A percentile compares a stretch with the other conserved stretches of the same genome.
Conservation (phyloP, 139 green algal species). For the Monoraphidium neglectum region DNA sequence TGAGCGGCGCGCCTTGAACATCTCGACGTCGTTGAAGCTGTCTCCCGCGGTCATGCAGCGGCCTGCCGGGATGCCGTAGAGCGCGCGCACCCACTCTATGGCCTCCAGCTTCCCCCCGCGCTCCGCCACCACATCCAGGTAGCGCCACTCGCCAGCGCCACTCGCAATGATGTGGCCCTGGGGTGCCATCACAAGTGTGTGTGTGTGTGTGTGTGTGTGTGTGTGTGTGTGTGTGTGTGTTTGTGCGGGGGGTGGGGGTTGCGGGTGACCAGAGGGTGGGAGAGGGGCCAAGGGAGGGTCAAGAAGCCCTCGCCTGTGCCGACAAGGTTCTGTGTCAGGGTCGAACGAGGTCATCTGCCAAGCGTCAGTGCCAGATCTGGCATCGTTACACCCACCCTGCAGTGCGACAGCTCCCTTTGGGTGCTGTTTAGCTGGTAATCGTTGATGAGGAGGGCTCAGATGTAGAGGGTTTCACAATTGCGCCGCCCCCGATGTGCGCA, state of each 20-base stretch:
- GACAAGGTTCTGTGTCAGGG: too few relatives aligned
- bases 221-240: background rate
- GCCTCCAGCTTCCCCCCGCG: constrained; percentile 76
- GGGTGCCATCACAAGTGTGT: background rate
- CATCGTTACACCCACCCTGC: too few relatives aligned
- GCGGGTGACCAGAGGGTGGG: too few relatives aligned
- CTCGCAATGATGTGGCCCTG: constrained; percentile 66
- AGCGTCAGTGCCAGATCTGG: too few relatives aligned
- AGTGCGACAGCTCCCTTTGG: too few relatives aligned
- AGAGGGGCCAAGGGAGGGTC: too few relatives aligned
- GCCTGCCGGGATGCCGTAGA: constrained; percentile 59
- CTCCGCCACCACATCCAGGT: constrained; percentile 70
- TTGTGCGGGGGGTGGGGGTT: background rate
- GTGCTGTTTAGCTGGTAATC: too few relatives aligned
- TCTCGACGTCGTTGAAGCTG: constrained; percentile 83
- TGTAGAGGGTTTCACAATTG: too few relatives aligned
- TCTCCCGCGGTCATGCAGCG: constrained; percentile 80
- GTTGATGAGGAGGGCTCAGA: too few relatives aligned
- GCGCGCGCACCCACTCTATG: constrained; percentile 68
- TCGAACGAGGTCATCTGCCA: too few relatives aligned
- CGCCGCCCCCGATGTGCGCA: background rate
- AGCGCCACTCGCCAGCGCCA: constrained; percentile 74
- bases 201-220: background rate
- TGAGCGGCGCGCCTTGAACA: too few relatives aligned
- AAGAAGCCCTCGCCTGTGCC: too few relatives aligned